Evolutionary conservation across 225 moss, liverwort and hornwort species (phyloP).

Genomic region (Straminergon stramineum): DNA sequence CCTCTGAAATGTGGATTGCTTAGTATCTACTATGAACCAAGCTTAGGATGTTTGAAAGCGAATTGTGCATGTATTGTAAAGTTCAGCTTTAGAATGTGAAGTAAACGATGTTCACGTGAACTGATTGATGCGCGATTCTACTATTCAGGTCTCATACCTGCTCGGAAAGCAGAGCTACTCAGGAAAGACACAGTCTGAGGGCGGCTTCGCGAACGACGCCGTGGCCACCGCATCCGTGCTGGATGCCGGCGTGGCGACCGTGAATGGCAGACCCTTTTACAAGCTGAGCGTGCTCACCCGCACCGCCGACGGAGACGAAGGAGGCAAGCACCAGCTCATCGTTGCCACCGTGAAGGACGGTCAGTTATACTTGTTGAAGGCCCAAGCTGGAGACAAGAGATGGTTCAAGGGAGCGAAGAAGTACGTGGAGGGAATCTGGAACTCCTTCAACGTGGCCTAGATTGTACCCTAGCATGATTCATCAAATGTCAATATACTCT

Average conservation of each 20-base stretch:
- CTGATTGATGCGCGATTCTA: not conserved
- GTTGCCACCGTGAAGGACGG: slow-evolving; percentile 63
- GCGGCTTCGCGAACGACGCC: slow-evolving; percentile 53
- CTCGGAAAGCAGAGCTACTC: slow-evolving; percentile 73
- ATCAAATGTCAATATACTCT: slow-evolving; percentile 27
- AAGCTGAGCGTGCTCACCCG: slow-evolving; percentile 72
- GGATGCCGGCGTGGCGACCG: slow-evolving; percentile 20
- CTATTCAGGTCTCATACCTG: slow-evolving; percentile 56
- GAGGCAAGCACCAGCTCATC: slow-evolving; percentile 94
- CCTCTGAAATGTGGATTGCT: not conserved
- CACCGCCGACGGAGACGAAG: slow-evolving; percentile 87
- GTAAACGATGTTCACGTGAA: not conserved
- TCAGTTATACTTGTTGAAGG: slow-evolving; percentile 76
- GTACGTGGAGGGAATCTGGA: slow-evolving; percentile 60
- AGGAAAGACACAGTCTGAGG: slow-evolving; percentile 74
- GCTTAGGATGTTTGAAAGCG: not conserved
- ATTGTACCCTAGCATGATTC: not conserved
- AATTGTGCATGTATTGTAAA: not conserved
- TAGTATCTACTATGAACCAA: not conserved
- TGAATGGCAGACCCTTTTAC: slow-evolving; percentile 70
- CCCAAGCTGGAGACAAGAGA: slow-evolving; percentile 96
- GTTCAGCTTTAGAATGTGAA: not conserved
- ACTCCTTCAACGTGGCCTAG: slow-evolving; percentile 66
- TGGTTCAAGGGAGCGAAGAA: slow-evolving; percentile 97
- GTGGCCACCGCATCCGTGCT: slow-evolving; percentile 61